Percentiles rank a stretch among this genome's conserved stretches.
phyloP scores from a whole-genome alignment of 352 stramenopile species.

The Globisporangium camurandrum region DNA sequence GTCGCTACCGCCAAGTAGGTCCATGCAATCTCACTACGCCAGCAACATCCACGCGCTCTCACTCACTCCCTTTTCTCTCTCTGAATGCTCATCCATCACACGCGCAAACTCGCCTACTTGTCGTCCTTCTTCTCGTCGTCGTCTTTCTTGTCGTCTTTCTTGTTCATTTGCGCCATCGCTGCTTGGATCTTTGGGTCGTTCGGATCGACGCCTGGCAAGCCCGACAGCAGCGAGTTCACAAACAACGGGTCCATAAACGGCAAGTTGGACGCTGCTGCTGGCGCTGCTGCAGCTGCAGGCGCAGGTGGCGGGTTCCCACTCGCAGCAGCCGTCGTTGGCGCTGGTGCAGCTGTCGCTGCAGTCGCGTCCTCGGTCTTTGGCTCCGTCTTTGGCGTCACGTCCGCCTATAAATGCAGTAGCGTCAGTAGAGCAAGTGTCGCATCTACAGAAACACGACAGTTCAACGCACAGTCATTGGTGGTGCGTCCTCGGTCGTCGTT shows the following conservation, averaged over 20 bases:
- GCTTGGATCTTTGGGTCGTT: constrained; percentile 91
- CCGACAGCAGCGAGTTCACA: constrained; percentile 85
- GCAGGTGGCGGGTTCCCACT: constrained; percentile 43
- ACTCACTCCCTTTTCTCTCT: no score
- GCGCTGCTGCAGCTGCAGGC: constrained; percentile 8
- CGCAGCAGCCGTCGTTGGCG: no score
- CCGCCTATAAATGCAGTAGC: constrained; percentile 2
- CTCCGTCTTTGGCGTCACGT: constrained; percentile 12
- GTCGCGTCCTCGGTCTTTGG: constrained; percentile 2
- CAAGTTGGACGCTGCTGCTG: constrained; percentile 68
- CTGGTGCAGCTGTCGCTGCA: constrained; percentile 5
- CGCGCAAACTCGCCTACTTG: constrained; percentile 27
- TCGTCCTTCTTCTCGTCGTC: constrained; percentile 77
- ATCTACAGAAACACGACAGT: neutral
- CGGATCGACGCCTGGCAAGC: constrained; percentile 84
- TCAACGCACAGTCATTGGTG: neutral
- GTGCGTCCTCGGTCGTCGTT: constrained; percentile 20
- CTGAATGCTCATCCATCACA: neutral
- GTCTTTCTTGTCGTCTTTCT: constrained; percentile 80
- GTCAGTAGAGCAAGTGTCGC: neutral
- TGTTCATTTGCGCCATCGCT: constrained; percentile 84
- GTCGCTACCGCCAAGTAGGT: neutral
- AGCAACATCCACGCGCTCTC: neutral
- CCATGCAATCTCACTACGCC: neutral
- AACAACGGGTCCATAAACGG: constrained; percentile 89